Base-by-base conservation (phyloP, 1,284 basidiomycete genomes). In the Pseudozyma hubeiensis region DNA sequence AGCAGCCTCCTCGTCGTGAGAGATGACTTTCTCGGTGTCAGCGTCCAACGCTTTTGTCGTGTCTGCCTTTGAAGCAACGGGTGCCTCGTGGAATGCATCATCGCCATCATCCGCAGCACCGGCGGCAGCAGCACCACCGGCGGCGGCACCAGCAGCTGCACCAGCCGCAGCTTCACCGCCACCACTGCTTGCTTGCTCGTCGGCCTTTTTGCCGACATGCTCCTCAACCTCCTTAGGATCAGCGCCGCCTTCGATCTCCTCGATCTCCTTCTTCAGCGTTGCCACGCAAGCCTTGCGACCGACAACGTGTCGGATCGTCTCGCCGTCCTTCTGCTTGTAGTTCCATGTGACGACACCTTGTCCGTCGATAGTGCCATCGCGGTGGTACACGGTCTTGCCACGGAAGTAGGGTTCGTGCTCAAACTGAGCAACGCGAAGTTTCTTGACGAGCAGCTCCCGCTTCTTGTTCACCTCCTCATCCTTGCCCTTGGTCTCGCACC, bases 341-440 rank as follows among this genome's bases (percentile, higher is more conserved):
- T 72, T 39, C 80, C 80, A 84, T 6, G 72, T 78, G 17, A 80
- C 74, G 16, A 74, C 53, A 49, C 78, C 81, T 60, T 85, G 84
- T 2, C 82, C 80, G 49, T 81, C 78, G 34, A 85, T 64, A 17
- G 80, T 81, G 29, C 82, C 82, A 34, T 80, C 49, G n/a, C 84
- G 81, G 72, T 85, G 83, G 66, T 82, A 83, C 8, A 78, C 71
- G 7, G 79, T 79, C 45, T 75, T 66, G 1, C 82, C 84, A 7
- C 84, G 79, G 50, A 75, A 67, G 66, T 77, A 83, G 3, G 83
- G 84, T 50, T 85, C 84, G 44, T 81, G 62, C 35, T 81, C 81
- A 53, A 78, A 81, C 54, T 84, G 85, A 7, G 84, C 82, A 0
- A 82, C 69, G 14, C 85, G 80, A 49, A 85, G 74, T 59, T 80